Percentiles rank a stretch among this genome's conserved stretches.
Evolutionary conservation across 2,329 filamentous ascomycete genomes (phyloP).

Genomic region (Penicillium sp.): DNA sequence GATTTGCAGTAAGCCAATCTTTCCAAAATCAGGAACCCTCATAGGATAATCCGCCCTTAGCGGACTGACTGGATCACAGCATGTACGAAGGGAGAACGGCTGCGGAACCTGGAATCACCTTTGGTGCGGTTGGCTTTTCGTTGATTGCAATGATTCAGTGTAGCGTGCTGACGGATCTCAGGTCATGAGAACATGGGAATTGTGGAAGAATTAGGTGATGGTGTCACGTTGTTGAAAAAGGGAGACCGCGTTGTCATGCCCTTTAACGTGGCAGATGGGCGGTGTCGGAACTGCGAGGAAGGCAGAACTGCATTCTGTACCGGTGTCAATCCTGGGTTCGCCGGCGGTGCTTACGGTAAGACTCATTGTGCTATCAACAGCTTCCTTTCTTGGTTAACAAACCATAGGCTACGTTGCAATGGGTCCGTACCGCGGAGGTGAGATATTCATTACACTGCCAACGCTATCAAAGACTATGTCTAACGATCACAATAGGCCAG

Average conservation of each 20-base stretch:
- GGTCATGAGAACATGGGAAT: slow-evolving; percentile 64
- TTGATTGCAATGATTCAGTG: not conserved
- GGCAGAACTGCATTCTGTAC: slow-evolving; percentile 67
- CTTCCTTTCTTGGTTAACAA: not conserved
- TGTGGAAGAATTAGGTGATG: slow-evolving; percentile 56
- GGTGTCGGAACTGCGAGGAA: slow-evolving; percentile 66
- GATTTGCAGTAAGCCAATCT: slow-evolving; percentile 42
- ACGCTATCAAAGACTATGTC: not conserved
- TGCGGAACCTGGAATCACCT: slow-evolving; percentile 62
- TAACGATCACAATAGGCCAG: slow-evolving; percentile 37
- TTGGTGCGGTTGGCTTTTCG: slow-evolving; percentile 35
- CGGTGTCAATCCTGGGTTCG: slow-evolving; percentile 62
- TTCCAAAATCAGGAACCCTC: not conserved
- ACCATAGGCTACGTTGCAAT: slow-evolving; percentile 47
- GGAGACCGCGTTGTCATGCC: slow-evolving; percentile 66
- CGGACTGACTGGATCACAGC: slow-evolving; percentile 38
- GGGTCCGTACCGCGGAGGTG: slow-evolving; percentile 51
- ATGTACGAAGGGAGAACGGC: slow-evolving; percentile 69
- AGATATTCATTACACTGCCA: not conserved
- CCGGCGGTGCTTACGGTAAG: slow-evolving; percentile 60
- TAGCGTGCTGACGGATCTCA: not conserved
- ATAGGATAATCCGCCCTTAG: not conserved
- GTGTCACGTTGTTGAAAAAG: slow-evolving; percentile 62
- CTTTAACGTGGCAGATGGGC: slow-evolving; percentile 65
- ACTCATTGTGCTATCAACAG: not conserved